Percentiles rank a stretch among this genome's conserved stretches.
phyloP scores from a whole-genome alignment of 805 yeast species.

The Hanseniaspora thailandica region DNA sequence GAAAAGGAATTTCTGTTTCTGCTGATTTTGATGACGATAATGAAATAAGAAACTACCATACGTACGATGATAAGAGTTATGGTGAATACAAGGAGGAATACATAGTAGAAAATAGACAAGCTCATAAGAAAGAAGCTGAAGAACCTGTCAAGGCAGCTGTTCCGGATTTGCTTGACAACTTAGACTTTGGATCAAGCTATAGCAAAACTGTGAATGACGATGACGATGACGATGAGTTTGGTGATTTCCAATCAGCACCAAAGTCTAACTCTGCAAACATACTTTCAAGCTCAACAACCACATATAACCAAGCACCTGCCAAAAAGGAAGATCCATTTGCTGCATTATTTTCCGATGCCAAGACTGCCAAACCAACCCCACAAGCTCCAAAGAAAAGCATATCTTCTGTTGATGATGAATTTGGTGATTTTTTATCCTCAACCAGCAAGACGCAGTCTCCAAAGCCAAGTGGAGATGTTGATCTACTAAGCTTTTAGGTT shows the following conservation, averaged over 20 bases:
- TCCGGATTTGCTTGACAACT: conserved; percentile 8
- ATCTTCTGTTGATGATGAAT: conserved; percentile 23
- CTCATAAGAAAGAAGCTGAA: conserved; percentile 23
- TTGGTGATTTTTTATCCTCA: conserved; percentile 27
- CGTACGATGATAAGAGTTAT: conserved; percentile 21
- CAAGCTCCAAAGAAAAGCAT: conserved; percentile 8
- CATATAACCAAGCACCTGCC: conserved; percentile 15
- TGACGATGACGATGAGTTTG: conserved; percentile 64
- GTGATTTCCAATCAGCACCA: conserved; percentile 67
- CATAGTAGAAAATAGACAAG: conserved; percentile 33
- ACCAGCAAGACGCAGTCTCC: neutral
- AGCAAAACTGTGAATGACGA: conserved; percentile 28
- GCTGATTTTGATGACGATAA: conserved; percentile 44
- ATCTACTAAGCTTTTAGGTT: conserved; percentile 25
- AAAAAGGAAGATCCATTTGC: conserved; percentile 58
- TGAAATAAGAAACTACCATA: conserved; percentile 34
- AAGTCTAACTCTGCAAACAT: conserved; percentile 24
- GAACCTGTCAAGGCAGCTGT: conserved; percentile 17
- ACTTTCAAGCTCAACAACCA: conserved; percentile 16
- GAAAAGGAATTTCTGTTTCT: conserved; percentile 27
- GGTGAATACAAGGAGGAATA: conserved; percentile 24
- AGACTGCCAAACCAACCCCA: conserved; percentile 29
- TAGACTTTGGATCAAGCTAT: neutral
- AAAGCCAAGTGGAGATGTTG: conserved; percentile 22
- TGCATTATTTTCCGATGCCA: conserved; percentile 55